Conservation (phyloP, 2,329 filamentous ascomycete species). For the Phialophora verrucosa region DNA sequence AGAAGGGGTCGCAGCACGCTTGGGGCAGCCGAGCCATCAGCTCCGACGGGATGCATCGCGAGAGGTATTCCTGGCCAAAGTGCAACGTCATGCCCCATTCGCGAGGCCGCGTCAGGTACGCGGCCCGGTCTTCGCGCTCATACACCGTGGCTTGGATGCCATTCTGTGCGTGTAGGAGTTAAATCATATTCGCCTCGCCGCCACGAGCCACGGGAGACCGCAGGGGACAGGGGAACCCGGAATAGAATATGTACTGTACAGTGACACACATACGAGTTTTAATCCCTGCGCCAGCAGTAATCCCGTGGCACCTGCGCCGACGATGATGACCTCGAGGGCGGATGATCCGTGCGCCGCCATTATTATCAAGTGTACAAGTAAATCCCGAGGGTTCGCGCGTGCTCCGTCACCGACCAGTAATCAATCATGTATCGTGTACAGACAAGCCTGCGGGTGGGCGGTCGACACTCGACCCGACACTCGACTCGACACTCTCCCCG, state of each 20-base stretch:
- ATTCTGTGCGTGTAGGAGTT: slow-evolving; percentile 8
- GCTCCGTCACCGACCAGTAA: not conserved
- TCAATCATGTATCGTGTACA: not conserved
- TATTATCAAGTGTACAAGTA: no score
- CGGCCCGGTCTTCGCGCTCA: slow-evolving; percentile 17
- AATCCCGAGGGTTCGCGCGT: no score
- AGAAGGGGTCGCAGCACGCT: slow-evolving; percentile 21
- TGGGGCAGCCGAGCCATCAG: slow-evolving; percentile 18
- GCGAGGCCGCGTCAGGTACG: slow-evolving; percentile 23
- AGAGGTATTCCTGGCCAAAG: slow-evolving; percentile 15
- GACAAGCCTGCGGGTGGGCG: no score
- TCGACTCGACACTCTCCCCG: no score
- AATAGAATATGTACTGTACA: not conserved
- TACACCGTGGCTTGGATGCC: slow-evolving; percentile 23
- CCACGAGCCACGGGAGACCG: no score
- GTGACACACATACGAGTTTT: slow-evolving; percentile 23
- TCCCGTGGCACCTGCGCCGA: slow-evolving; percentile 28
- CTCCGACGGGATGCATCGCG: slow-evolving; percentile 23
- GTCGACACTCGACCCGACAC: no score
- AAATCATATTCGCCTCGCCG: no score
- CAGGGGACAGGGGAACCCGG: no score
- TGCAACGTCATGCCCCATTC: slow-evolving; percentile 32
- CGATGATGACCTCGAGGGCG: slow-evolving; percentile 18
- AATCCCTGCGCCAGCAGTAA: slow-evolving; percentile 31
- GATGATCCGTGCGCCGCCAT: not conserved